phyloP scores from a whole-genome alignment of 371 early-diverging fungal genomes.

The Nosema muscidifuracis region DNA sequence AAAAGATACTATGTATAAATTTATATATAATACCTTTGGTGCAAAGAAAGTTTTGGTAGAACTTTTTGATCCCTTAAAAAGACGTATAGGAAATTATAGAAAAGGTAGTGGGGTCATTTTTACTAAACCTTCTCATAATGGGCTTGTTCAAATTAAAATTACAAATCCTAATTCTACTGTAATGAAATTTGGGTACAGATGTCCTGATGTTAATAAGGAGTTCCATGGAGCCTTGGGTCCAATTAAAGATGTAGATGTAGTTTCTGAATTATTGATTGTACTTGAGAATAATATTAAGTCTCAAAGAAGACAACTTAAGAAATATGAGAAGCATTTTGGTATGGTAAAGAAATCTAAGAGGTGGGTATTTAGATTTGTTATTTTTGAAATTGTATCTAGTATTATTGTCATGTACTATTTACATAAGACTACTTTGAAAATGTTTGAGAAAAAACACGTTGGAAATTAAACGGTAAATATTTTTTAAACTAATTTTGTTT shows the following conservation, averaged over 20 bases:
- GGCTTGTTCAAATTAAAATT: conserved; percentile 28
- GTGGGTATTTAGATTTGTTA: conserved; percentile 25
- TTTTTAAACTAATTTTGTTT: conserved; percentile 27
- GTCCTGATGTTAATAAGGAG: conserved; percentile 44
- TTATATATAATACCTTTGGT: conserved; percentile 39
- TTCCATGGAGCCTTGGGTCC: conserved; percentile 38
- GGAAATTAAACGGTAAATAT: conserved; percentile 23
- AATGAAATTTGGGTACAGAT: conserved; percentile 41
- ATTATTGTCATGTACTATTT: conserved; percentile 35
- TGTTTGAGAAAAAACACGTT: conserved; percentile 50
- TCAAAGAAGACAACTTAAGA: conserved; percentile 40
- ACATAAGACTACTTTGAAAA: conserved; percentile 43
- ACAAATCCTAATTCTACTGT: conserved; percentile 19
- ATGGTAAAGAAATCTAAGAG: conserved; percentile 33
- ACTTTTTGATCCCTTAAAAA: conserved; percentile 11
- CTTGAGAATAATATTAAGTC: conserved; percentile 33
- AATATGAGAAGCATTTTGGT: conserved; percentile 27
- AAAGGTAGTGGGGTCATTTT: conserved; percentile 13
- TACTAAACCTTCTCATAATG: not conserved
- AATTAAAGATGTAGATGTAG: conserved; percentile 37
- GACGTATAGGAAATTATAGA: not conserved
- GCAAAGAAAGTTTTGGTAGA: not conserved
- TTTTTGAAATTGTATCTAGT: conserved; percentile 43
- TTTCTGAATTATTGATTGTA: conserved; percentile 36
- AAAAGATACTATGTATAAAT: conserved; percentile 20